phyloP scores from a whole-genome alignment of 2,329 filamentous ascomycete species.

The Diaporthe vaccinii region DNA sequence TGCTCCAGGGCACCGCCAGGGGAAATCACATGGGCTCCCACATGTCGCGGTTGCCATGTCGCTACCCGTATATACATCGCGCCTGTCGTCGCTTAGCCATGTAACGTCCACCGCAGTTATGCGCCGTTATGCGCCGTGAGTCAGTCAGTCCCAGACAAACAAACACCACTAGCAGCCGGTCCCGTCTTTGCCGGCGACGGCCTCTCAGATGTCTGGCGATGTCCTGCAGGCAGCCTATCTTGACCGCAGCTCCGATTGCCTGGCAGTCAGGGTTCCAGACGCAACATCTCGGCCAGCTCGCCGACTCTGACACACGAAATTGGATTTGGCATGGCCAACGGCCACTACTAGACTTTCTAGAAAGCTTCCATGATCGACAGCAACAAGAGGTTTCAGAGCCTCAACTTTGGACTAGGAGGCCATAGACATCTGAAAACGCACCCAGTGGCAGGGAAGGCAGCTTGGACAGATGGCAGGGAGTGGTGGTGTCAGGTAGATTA shows the following conservation, averaged over 20 bases:
- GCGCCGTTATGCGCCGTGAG: constrained; percentile 18
- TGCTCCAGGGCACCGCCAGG: not conserved
- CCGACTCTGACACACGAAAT: not conserved
- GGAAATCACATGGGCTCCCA: constrained; percentile 14
- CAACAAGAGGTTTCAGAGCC: constrained; percentile 16
- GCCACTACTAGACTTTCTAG: constrained; percentile 18
- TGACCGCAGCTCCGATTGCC: not conserved
- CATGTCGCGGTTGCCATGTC: constrained; percentile 6
- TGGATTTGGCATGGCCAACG: constrained; percentile 15
- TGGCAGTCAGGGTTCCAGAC: not conserved
- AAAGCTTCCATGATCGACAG: constrained; percentile 28
- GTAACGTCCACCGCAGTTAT: not conserved
- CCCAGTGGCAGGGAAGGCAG: constrained; percentile 7
- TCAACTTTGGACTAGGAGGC: not conserved
- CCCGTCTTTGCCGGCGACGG: not conserved
- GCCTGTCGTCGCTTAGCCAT: constrained; percentile 24
- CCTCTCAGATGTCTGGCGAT: not conserved
- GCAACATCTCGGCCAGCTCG: constrained; percentile 18
- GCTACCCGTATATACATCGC: not conserved
- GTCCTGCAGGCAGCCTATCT: not conserved
- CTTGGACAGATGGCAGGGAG: not conserved
- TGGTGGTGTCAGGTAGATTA: constrained; percentile 13
- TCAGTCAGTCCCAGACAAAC: not conserved
- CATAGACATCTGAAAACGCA: not conserved
- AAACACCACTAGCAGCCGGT: not conserved